Base-by-base conservation (phyloP, 371 early-diverging fungal species). In the Saksenaea vasiformis region DNA sequence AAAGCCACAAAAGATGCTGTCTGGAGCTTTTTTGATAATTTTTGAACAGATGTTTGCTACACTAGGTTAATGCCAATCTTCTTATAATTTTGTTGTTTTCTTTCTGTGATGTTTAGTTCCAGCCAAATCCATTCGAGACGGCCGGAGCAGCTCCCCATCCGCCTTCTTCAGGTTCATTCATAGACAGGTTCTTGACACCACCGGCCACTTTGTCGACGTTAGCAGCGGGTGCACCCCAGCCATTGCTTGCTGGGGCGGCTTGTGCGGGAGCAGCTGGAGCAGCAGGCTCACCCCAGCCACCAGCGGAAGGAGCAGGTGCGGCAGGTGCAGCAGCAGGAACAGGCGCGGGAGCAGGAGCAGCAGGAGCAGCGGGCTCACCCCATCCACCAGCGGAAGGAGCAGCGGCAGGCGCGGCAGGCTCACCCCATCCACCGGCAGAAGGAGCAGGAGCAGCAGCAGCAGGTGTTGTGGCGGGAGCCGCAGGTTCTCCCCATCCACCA, bases 71-170 rank as follows among this genome's bases (percentile, higher is more conserved):
- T 38, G 56, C 54, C 19, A 53, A 31, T 31, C 31, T 31, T n/a
- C n/a, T 51, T 60, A 37, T 61, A 37, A 13, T 61, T 54, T 55
- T 44, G 7, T 56, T 34, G n/a, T 13, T 31, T 31, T 44, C 41
- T 65, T 68, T 28, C 38, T 31, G 31, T 31, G 27, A 38, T 58
- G 26, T 15, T 60, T 62, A 61, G 37, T 51, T 67, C 79, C 77
- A 74, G 38, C 77, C 77, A 35, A 60, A 10, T 39, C 66, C 65
- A 51, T 38, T 41, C 14, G 71, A 2, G 13, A 41, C n/a, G 17
- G 63, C 14, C 39, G 79, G 74, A 28, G 74, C 56, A 19, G 71
- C 76, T 31, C 74, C 79, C 75, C 75, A 74, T 7, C 79, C 79
- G 63, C 67, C 72, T 34, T 62, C 54, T 24, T 53, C 31, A 35